Percentiles rank a stretch among this genome's conserved stretches.
Evolutionary conservation across 1,284 basidiomycete genomes (phyloP).

Genomic region (Fomitiporia mediterranea): DNA sequence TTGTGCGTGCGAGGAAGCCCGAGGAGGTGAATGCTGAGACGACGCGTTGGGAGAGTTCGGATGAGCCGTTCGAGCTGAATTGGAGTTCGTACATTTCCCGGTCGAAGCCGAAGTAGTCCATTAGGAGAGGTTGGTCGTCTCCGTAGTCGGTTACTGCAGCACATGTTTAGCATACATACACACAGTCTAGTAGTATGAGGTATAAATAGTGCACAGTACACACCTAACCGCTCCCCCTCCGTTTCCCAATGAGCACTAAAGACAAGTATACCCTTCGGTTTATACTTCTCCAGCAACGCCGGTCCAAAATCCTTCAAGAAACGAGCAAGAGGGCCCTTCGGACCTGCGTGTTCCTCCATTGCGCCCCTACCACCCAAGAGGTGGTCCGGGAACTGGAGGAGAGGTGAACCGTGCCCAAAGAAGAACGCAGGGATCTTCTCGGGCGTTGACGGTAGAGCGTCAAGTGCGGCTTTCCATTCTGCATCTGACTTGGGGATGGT

Average conservation of each 20-base stretch:
- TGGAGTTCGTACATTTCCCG: conserved; percentile 55
- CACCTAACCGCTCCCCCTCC: conserved; percentile 48
- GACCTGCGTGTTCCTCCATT: conserved; percentile 38
- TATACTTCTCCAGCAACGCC: conserved; percentile 60
- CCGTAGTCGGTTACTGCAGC: conserved; percentile 69
- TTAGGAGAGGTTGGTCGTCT: conserved; percentile 64
- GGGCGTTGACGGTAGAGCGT: conserved; percentile 54
- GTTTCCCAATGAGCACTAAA: conserved; percentile 83
- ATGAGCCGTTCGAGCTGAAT: conserved; percentile 63
- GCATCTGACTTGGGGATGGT: conserved; percentile 35
- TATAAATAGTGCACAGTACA: conserved; percentile 13
- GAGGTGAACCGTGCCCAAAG: conserved; percentile 67
- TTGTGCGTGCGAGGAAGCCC: conserved; percentile 51
- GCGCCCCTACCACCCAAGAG: conserved; percentile 23
- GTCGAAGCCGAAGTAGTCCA: conserved; percentile 70
- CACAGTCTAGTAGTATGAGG: not conserved
- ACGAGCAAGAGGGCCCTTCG: conserved; percentile 48
- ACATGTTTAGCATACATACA: not conserved
- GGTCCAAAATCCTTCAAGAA: conserved; percentile 71
- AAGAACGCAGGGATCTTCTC: conserved; percentile 68
- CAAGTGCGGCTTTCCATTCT: conserved; percentile 55
- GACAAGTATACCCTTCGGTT: conserved; percentile 69
- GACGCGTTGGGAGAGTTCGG: conserved; percentile 48
- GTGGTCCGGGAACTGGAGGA: conserved; percentile 40
- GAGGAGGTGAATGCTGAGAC: conserved; percentile 59